Evolutionary conservation across 805 yeast genomes (phyloP), one percentile per base, ranked within the genome.

Genomic region (Monosporozyma unispora): DNA sequence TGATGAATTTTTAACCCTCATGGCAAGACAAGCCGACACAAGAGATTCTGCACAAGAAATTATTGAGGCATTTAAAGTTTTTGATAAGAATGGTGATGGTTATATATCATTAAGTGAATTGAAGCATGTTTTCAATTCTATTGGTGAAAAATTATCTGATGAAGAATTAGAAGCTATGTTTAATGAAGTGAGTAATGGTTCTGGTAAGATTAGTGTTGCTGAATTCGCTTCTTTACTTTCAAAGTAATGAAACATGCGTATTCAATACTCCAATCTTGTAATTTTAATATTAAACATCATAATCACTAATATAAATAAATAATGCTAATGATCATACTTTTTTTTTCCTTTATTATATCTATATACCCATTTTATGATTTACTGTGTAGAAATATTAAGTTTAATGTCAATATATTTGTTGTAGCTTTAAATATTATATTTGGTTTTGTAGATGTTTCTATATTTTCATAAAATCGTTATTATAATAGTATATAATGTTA

Each of bases 81-180:
- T 91, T 66, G 99, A 91, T 74, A 78, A 82, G 66, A 86, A 91
- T 69, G 96, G 96, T 49, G 96, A 93, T 68, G 99, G 99, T 54
- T 84, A 84, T 69, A 91, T 91, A 64, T 84, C 95, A 49, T 89
- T 95, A 53, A 89, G 96, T 52, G 99, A 91, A 72, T 80, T 91
- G 68, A 84, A 95, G 70, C 96, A 89, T 66, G 98, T 91, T 43
- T 80, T 91, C 70, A 91, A 96, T 45, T 87, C 96, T 9, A 91
- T 93, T 66, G 99, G 99, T 61, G 99, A 91, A 71, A 87, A 86
- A 67, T 77, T 93, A 60, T 81, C 95, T 16, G 98, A 91, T 58
- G 95, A 89, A 46, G 99, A 91, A 70, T 96, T 95, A 48, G 93
- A 87, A 61, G 93, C 87, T 70, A 91, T 91, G 97, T 80, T 91